Conservation (phyloP, 2,329 filamentous ascomycete species). For the Biscogniauxia marginata region DNA sequence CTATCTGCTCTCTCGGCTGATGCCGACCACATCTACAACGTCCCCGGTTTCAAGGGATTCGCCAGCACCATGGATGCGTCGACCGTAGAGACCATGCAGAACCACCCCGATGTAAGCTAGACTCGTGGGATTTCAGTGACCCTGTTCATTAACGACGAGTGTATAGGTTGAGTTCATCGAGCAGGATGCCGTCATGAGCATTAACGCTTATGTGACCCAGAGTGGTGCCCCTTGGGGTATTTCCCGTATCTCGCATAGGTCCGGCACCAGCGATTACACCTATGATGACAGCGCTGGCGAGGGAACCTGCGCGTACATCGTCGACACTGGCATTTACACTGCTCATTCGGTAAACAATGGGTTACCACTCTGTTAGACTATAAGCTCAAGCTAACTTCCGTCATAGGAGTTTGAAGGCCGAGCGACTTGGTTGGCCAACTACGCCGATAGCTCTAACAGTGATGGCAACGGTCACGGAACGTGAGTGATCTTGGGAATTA, state of each 20-base stretch:
- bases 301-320: constrained; percentile 48
- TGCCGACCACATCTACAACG: constrained; percentile 33
- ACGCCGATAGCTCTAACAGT: constrained; percentile 33
- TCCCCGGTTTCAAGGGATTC: constrained; percentile 41
- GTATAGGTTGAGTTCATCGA: constrained; percentile 35
- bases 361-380: neutral
- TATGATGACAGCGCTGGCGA: constrained; percentile 43
- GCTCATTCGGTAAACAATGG: constrained; percentile 36
- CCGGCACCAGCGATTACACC: constrained; percentile 36
- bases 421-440: constrained; percentile 35
- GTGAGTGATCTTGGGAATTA: constrained; percentile 1
- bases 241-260: constrained; percentile 42
- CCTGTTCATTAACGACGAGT: constrained; percentile 9
- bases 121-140: neutral
- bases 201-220: constrained; percentile 35
- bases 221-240: constrained; percentile 43
- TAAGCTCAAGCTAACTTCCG: constrained; percentile 10
- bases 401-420: constrained; percentile 42
- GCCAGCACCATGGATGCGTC: constrained; percentile 41
- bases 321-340: constrained; percentile 54
- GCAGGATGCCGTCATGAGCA: constrained; percentile 33
- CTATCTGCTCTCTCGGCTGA: constrained; percentile 26
- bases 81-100: constrained; percentile 41
- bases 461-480: constrained; percentile 46
- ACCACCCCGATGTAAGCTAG: constrained; percentile 38